A percentile compares a stretch with the other conserved stretches of the same genome.
phyloP scores from a whole-genome alignment of 805 yeast genomes.

The Kockiozyma suomiensis region DNA sequence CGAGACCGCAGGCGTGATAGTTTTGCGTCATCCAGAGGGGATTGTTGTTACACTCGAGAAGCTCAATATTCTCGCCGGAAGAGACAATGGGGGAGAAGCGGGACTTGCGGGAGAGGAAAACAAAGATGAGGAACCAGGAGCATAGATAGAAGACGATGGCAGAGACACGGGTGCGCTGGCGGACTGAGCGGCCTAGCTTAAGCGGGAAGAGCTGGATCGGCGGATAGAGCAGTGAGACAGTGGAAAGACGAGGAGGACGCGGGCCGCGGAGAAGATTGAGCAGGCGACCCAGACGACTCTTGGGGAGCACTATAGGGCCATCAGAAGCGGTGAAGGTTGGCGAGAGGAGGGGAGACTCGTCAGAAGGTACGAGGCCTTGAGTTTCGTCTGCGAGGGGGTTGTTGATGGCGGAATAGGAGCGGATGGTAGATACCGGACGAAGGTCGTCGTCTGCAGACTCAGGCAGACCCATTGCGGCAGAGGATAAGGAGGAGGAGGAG shows the following conservation, averaged over 20 bases:
- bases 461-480: conserved; percentile 22
- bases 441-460: conserved; percentile 12
- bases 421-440: conserved; percentile 18
- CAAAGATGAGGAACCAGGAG: conserved; percentile 33
- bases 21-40: conserved; percentile 32
- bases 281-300: conserved; percentile 27
- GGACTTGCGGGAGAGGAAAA: conserved; percentile 32
- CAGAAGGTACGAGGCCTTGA: conserved; percentile 10
- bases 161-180: conserved; percentile 23
- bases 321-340: conserved; percentile 21
- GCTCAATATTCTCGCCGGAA: conserved; percentile 25
- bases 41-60: conserved; percentile 32
- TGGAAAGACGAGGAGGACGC: conserved; percentile 30
- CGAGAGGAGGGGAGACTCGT: conserved; percentile 30
- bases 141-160: conserved; percentile 27
- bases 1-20: conserved; percentile 66
- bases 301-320: conserved; percentile 31
- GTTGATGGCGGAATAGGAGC: conserved; percentile 30
- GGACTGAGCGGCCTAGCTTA: conserved; percentile 28
- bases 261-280: conserved; percentile 33
- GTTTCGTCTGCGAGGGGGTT: conserved; percentile 23
- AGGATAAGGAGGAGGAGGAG: not conserved
- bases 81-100: conserved; percentile 29
- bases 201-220: conserved; percentile 33
- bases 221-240: conserved; percentile 29